phyloP scores from a whole-genome alignment of 2,329 filamentous ascomycete species.

The Colletotrichum lindemuthianum region DNA sequence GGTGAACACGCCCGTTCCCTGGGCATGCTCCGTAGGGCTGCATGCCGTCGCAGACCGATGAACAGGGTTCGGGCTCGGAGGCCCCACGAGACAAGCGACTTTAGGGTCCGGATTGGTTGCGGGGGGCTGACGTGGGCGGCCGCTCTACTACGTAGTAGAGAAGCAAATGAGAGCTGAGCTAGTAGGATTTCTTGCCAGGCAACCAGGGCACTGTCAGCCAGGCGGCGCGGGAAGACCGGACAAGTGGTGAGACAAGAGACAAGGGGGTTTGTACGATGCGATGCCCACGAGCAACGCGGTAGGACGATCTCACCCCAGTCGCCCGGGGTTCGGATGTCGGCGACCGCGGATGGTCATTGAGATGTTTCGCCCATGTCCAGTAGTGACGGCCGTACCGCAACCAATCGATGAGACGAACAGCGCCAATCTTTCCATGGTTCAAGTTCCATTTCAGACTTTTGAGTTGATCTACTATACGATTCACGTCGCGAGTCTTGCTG shows the following conservation, averaged over 20 bases:
- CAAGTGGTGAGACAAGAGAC: constrained; percentile 6
- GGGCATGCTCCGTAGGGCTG: constrained; percentile 32
- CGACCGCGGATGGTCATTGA: constrained; percentile 30
- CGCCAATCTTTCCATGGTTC: not conserved
- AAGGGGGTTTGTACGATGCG: not conserved
- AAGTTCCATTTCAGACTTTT: too few relatives aligned
- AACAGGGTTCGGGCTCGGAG: constrained; percentile 31
- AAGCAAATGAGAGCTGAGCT: constrained; percentile 30
- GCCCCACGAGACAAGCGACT: constrained; percentile 28
- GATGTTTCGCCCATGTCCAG: not conserved
- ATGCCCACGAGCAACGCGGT: not conserved
- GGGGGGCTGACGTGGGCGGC: constrained; percentile 25
- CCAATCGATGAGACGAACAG: constrained; percentile 19
- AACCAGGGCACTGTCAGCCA: constrained; percentile 33
- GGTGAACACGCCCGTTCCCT: constrained; percentile 21
- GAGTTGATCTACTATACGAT: too few relatives aligned
- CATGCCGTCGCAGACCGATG: constrained; percentile 33
- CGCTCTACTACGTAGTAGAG: constrained; percentile 31
- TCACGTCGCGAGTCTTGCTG: too few relatives aligned
- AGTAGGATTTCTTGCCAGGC: constrained; percentile 23
- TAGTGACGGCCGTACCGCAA: constrained; percentile 21
- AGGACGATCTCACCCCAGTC: constrained; percentile 22
- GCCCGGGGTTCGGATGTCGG: constrained; percentile 17
- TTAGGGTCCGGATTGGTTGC: constrained; percentile 25
- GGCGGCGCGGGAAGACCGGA: constrained; percentile 32